Evolutionary conservation across 805 yeast species (phyloP).

Genomic region (Jamesozyma piceae): DNA sequence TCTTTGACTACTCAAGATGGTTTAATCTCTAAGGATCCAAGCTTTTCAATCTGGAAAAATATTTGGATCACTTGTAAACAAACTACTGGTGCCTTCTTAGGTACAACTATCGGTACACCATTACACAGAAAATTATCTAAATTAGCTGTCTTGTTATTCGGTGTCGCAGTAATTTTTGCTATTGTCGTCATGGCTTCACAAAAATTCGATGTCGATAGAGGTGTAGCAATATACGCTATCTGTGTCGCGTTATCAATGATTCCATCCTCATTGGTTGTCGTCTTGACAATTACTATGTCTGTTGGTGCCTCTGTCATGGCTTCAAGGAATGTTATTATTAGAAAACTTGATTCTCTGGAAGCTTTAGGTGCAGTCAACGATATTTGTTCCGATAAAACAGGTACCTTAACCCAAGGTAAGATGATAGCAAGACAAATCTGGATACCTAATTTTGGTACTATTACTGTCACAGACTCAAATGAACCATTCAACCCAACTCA

Average conservation of each 20-base stretch:
- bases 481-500: conserved; percentile 91
- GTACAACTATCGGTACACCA: conserved; percentile 74
- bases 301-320: conserved; percentile 97
- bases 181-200: conserved; percentile 83
- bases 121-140: conserved; percentile 65
- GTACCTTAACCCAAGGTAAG: conserved; percentile 81
- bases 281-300: conserved; percentile 93
- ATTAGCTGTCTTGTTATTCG: conserved; percentile 63
- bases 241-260: conserved; percentile 97
- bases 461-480: conserved; percentile 51
- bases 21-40: conserved; percentile 31
- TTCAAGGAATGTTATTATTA: conserved; percentile 81
- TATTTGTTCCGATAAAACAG: conserved; percentile 86
- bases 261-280: conserved; percentile 96
- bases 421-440: conserved; percentile 82
- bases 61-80: conserved; percentile 37
- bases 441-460: conserved; percentile 69
- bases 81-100: conserved; percentile 58
- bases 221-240: conserved; percentile 81
- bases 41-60: conserved; percentile 35
- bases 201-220: conserved; percentile 59
- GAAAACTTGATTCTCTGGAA: conserved; percentile 87
- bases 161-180: conserved; percentile 76
- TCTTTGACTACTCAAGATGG: conserved; percentile 40
- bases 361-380: conserved; percentile 91